phyloP scores from a whole-genome alignment of 2,329 filamentous ascomycete genomes.

The Penicillium sp. region DNA sequence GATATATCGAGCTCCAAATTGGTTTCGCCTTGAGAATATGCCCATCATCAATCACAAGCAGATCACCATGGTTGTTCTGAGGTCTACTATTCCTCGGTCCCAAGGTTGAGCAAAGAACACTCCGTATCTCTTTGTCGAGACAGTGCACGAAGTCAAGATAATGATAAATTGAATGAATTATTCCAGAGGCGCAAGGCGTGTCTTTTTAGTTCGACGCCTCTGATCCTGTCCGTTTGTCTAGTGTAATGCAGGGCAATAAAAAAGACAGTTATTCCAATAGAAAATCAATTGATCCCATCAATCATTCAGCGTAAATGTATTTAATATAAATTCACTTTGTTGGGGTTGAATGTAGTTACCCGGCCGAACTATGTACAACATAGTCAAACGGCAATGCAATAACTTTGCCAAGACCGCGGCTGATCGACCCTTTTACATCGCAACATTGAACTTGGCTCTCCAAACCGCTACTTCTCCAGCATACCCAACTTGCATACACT shows the following conservation, averaged over 20 bases:
- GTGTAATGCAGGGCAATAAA: neutral
- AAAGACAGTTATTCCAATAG: neutral
- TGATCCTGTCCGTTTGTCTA: neutral
- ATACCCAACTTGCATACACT: neutral
- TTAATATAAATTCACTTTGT: neutral
- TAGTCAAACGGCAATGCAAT: neutral
- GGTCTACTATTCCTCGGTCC: neutral
- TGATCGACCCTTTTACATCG: constrained; percentile 8
- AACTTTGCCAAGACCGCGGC: constrained; percentile 35
- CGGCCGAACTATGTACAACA: constrained; percentile 22
- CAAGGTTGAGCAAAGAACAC: neutral
- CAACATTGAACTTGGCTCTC: neutral
- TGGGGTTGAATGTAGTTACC: constrained; percentile 26
- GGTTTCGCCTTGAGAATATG: neutral
- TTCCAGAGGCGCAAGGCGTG: neutral
- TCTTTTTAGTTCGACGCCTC: neutral
- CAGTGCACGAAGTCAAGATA: neutral
- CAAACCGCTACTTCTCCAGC: neutral
- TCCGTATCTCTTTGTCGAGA: neutral
- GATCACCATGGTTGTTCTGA: neutral
- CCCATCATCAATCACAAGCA: neutral
- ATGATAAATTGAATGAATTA: constrained; percentile 1
- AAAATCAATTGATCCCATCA: neutral
- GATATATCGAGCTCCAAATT: neutral
- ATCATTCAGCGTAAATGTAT: neutral